Evolutionary conservation across 345 rosid species (phyloP), one percentile per base, ranked within the genome.

Genomic region (Pugionium cornutum): DNA sequence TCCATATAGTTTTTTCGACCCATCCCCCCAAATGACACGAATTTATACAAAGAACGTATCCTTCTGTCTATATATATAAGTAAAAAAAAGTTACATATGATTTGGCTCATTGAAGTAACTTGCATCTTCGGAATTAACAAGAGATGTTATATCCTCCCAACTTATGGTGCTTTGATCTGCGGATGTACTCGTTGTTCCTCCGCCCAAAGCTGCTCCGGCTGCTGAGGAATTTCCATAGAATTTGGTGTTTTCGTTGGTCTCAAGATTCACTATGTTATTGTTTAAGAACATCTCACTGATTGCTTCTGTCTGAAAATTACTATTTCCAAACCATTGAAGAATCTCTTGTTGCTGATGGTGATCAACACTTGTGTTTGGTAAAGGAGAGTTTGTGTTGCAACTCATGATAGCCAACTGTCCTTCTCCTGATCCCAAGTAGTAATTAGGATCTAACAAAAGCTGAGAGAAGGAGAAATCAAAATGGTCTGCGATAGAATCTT

Each of bases 71-170:
- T 51, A 47, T 41, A 57, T 47, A 47, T 36, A 37, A 45, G 60
- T 58, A 32, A 39, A 52, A 55, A 55, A 72, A 79, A 74, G 75
- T 63, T 49, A 48, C 75, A 67, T 27, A 58, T 73, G 63, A 54
- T 62, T 36, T 45, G 64, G 51, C 28, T 11, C 75, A 73, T 53
- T 79, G 81, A 80, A 80, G 77, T 70, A 87, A 45, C 72, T 76
- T 30, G 81, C 73, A 67, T 73, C 77, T 53, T 64, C 77, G 9
- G 88, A 77, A 79, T 77, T 82, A 47, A 61, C 73, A 53, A 83
- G 64, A 53, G 84, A 70, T 43, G 76, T 77, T 8, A 75, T 77
- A 53, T 84, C 83, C 37, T 78, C 85, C 88, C 88, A 87, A 43
- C 78, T 81, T 46, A 74, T 74, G 29, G 61, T 74, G 50, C 85